These are phyloP conservation scores for Fusarium albosuccineum DNA, from an alignment of 2,329 filamentous ascomycete species.

Conservation along the genomic window DNA sequence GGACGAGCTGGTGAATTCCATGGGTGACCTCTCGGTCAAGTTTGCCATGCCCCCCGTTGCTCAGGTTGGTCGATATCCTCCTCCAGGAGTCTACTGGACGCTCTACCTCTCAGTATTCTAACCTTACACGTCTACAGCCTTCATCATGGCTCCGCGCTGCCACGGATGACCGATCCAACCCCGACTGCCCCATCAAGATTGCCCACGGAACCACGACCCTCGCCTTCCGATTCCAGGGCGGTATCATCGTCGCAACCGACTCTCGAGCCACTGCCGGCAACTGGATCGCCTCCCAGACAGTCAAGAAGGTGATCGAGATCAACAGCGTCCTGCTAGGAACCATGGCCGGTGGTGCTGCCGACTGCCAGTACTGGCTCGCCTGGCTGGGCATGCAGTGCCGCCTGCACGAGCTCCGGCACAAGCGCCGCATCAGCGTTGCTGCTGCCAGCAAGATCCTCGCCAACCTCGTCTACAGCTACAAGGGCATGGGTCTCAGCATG, in stretches of 20 bases:
- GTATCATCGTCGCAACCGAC: conserved; percentile 98
- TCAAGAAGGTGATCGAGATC: conserved; percentile 99
- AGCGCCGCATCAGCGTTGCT: conserved; percentile 97
- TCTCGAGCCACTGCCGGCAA: conserved; percentile 96
- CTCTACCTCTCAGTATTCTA: background rate
- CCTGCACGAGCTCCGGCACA: conserved; percentile 98
- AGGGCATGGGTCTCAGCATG: conserved; percentile 99
- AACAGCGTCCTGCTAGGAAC: conserved; percentile 94
- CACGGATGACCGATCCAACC: conserved; percentile 97
- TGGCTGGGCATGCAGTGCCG: conserved; percentile 99
- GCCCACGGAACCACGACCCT: conserved; percentile 98
- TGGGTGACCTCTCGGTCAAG: conserved; percentile 86
- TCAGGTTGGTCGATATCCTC: conserved; percentile 71
- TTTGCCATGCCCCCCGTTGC: conserved; percentile 95
- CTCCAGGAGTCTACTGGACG: background rate
- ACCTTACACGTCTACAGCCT: conserved; percentile 66
- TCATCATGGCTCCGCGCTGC: conserved; percentile 95
- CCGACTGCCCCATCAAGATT: conserved; percentile 98
- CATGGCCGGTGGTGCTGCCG: conserved; percentile 98
- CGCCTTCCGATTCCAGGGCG: conserved; percentile 97
- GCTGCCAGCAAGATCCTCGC: conserved; percentile 98
- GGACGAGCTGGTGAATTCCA: conserved; percentile 78
- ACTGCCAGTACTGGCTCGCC: conserved; percentile 99
- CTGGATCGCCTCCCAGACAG: conserved; percentile 99
- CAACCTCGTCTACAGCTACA: conserved; percentile 98